These are phyloP conservation scores for Salix brachista DNA, from an alignment of 345 rosid species.

Conservation along the genomic window DNA sequence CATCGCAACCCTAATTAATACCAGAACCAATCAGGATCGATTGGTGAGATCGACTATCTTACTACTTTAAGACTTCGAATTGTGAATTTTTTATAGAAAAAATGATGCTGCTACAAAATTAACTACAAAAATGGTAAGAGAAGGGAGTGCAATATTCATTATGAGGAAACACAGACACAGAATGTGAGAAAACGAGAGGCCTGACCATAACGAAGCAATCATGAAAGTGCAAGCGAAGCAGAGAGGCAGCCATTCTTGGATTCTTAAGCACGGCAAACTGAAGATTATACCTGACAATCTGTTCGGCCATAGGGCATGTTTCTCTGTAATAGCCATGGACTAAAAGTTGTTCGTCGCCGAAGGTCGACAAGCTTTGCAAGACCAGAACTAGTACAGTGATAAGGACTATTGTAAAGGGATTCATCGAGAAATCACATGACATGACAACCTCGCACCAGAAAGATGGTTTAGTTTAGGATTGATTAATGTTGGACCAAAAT, in stretches of 20 bases:
- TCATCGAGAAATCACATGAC: slow-evolving; percentile 19
- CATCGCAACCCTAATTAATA: slow-evolving; percentile 63
- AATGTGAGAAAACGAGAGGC: not conserved
- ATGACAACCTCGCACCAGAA: not conserved
- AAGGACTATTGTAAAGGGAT: slow-evolving; percentile 13
- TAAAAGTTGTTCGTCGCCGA: slow-evolving; percentile 32
- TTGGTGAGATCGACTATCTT: no score
- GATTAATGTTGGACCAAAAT: no score
- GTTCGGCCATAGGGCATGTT: slow-evolving; percentile 67
- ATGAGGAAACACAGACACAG: not conserved
- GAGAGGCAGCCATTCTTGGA: slow-evolving; percentile 82
- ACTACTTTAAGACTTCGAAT: not conserved
- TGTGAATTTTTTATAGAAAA: not conserved
- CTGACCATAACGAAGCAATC: slow-evolving; percentile 77
- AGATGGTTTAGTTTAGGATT: no score
- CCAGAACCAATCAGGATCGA: not conserved
- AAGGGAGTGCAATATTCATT: not conserved
- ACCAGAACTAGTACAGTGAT: slow-evolving; percentile 21
- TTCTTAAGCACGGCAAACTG: slow-evolving; percentile 54
- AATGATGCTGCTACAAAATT: no score
- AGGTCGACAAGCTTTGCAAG: slow-evolving; percentile 13
- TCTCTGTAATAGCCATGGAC: slow-evolving; percentile 58
- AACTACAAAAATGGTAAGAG: no score
- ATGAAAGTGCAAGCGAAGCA: slow-evolving; percentile 77
- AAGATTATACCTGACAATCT: slow-evolving; percentile 52